Conservation (phyloP, 2,329 filamentous ascomycete genomes). For the Clarireedia paspali region DNA sequence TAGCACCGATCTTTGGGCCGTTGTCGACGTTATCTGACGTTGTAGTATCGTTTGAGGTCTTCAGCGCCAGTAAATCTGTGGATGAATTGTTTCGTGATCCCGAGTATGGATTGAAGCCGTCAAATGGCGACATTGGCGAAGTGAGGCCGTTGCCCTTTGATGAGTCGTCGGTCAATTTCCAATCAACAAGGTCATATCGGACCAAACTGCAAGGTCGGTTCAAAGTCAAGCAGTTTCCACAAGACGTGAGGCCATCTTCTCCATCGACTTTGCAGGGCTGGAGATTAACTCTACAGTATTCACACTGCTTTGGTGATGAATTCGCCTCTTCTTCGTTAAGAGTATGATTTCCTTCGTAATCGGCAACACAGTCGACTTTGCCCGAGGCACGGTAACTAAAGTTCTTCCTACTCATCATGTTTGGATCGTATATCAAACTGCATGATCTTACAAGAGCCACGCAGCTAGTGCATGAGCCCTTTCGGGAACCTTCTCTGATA, state of each 20-base stretch:
- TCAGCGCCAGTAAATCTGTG: slow-evolving; percentile 16
- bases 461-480: slow-evolving; percentile 55
- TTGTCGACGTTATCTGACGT: slow-evolving; percentile 38
- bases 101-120: slow-evolving; percentile 10
- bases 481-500: slow-evolving; percentile 51
- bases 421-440: slow-evolving; percentile 40
- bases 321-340: background rate
- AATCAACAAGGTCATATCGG: slow-evolving; percentile 1
- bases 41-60: slow-evolving; percentile 51
- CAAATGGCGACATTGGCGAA: slow-evolving; percentile 7
- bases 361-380: background rate
- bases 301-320: slow-evolving; percentile 13
- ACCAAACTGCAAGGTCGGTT: slow-evolving; percentile 16
- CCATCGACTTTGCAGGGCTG: slow-evolving; percentile 19
- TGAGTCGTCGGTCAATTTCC: slow-evolving; percentile 6
- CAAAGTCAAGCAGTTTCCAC: slow-evolving; percentile 17
- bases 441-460: slow-evolving; percentile 51
- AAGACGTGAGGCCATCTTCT: slow-evolving; percentile 10
- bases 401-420: background rate
- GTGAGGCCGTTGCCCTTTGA: background rate
- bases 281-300: slow-evolving; percentile 16
- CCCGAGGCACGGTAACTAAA: slow-evolving; percentile 5
- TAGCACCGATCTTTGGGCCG: slow-evolving; percentile 57
- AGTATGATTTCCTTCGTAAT: background rate
- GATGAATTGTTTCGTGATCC: slow-evolving; percentile 13